Base-by-base conservation (phyloP, 495 filamentous ascomycete genomes). In the Aspergillus ostianus region DNA sequence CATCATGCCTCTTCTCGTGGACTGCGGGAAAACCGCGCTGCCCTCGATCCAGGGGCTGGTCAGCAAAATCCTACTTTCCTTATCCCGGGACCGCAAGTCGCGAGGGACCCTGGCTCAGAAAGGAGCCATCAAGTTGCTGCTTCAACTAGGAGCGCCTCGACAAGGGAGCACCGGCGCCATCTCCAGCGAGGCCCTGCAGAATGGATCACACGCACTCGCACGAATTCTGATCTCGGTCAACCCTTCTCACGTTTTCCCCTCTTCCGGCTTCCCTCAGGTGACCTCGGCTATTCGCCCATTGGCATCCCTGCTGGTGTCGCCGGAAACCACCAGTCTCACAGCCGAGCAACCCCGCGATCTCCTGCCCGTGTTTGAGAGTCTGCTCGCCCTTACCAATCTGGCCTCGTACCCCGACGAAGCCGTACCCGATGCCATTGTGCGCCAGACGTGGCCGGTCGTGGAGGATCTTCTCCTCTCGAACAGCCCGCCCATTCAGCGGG, bases 361-460 rank as follows among this genome's bases (percentile, higher is more conserved):
- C n/a, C 81, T 97, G 7, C 91, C 93, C 0, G 84, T 88, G 4
- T 98, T 97, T 67, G 94, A 98, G 69, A 82, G 89, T 2, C 81
- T 98, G 15, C 85, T 98, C 57, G 95, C 94, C 2, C 83, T 98
- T 29, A 97, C 94, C 1, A 98, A 98, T 65, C 82, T 98, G 8
- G 94, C 93, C 0, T 93, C 91, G 0, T 85, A 86, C 17, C 83
- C 88, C 27, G 83, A 91, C 67, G 80, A 83, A 36, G 78, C 87
- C 12, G 86, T 89, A 1, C 80, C 90, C 6, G 81, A 84, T 51
- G 73, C 80, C 13, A 95, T 93, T 55, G 86, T 93, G 30, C 86
- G 89, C 29, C 76, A 81, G 44, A 85, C 85, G 12, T 92, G 89
- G 82, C 59, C 86, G 8, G 83, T 80, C 32, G 81, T 95, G 53